A percentile compares a stretch with the other conserved stretches of the same genome.
These are phyloP conservation scores for Blastobotrys chiropterorum DNA, from an alignment of 805 yeast species.

Conservation along the genomic window DNA sequence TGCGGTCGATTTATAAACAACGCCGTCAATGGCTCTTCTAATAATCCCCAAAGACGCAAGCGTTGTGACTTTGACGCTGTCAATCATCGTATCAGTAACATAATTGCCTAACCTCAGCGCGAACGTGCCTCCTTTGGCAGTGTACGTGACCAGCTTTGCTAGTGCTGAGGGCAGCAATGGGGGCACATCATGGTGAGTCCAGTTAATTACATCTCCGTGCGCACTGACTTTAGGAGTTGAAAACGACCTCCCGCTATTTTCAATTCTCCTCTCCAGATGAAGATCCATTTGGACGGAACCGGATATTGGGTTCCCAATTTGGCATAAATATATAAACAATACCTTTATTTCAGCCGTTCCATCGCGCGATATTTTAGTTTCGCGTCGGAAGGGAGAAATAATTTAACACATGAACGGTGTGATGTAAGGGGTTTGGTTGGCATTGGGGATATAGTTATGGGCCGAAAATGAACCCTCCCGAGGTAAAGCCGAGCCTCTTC, in stretches of 20 bases:
- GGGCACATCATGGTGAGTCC: not conserved
- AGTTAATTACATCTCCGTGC: not conserved
- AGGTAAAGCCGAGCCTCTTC: no score
- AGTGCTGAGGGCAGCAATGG: conserved; percentile 24
- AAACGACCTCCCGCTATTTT: not conserved
- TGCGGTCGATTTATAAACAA: conserved; percentile 25
- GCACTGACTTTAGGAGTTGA: not conserved
- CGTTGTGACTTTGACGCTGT: conserved; percentile 22
- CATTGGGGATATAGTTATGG: no score
- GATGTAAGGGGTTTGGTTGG: no score
- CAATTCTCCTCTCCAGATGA: not conserved
- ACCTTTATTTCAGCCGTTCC: not conserved
- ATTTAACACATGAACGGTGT: no score
- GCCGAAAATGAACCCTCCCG: no score
- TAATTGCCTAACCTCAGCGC: conserved; percentile 26
- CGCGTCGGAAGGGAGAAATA: not conserved
- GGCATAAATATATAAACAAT: not conserved
- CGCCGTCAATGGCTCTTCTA: conserved; percentile 25
- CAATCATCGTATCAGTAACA: conserved; percentile 24
- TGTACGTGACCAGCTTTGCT: conserved; percentile 25
- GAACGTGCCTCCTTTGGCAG: conserved; percentile 24
- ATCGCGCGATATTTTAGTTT: not conserved
- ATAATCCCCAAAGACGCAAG: conserved; percentile 24
- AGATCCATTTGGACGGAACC: not conserved
- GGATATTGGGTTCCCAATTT: not conserved